A percentile compares a stretch with the other conserved stretches of the same genome.
These are phyloP conservation scores for Takashimella tepidaria DNA, from an alignment of 1,284 basidiomycete genomes.

Conservation along the genomic window DNA sequence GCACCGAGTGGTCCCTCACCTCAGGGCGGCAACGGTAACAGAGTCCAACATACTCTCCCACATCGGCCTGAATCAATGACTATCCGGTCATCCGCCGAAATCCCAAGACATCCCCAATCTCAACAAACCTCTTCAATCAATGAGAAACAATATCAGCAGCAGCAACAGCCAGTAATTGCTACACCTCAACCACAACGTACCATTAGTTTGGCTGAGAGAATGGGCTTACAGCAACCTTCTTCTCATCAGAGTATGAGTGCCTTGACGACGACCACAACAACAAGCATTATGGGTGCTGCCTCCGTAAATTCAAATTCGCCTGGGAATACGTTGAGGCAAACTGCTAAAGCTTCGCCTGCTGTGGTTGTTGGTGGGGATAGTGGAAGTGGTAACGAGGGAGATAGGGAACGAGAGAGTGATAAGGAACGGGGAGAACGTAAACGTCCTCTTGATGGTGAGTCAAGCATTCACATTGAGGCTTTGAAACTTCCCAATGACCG, in stretches of 20 bases:
- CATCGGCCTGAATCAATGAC: background rate
- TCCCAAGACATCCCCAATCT: too few species aligned
- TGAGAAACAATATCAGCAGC: too few species aligned
- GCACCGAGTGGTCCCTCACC: too few species aligned
- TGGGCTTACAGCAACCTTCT: background rate
- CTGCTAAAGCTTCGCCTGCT: conserved; percentile 4
- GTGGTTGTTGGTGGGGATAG: conserved; percentile 1
- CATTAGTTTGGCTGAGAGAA: background rate
- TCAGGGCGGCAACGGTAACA: too few species aligned
- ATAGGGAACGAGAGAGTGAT: background rate
- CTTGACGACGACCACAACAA: too few species aligned
- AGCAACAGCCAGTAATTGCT: background rate
- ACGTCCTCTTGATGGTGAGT: conserved; percentile 27
- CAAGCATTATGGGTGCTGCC: background rate
- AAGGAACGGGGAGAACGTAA: conserved; percentile 14
- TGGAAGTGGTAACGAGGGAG: background rate
- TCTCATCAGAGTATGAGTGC: too few species aligned
- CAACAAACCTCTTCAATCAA: too few species aligned
- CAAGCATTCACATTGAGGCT: background rate
- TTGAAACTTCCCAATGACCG: too few species aligned
- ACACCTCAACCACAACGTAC: background rate
- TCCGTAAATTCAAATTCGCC: conserved; percentile 1
- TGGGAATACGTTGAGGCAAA: background rate
- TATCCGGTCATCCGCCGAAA: background rate
- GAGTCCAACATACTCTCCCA: background rate